These are phyloP conservation scores for Backusella psychrophila DNA, from an alignment of 192 early-diverging fungal species.

Conservation along the genomic window DNA sequence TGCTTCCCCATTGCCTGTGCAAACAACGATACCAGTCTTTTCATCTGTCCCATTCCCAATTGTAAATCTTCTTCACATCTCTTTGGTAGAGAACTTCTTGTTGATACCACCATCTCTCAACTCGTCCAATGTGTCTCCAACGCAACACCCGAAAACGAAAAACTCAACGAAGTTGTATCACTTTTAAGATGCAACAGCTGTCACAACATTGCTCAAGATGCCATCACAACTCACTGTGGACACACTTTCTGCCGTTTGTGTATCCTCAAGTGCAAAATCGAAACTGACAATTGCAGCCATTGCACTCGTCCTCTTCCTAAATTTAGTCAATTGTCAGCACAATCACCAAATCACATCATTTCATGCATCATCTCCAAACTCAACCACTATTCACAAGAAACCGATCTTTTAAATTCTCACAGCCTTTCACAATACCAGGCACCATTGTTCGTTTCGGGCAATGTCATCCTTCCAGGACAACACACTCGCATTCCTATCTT, in stretches of 20 bases:
- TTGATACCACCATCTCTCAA: not conserved
- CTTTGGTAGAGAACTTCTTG: not conserved
- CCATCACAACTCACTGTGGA: slow-evolving; percentile 12
- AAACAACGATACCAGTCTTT: not conserved
- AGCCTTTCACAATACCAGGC: not conserved
- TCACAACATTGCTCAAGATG: not conserved
- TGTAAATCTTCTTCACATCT: slow-evolving; percentile 6
- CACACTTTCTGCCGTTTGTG: slow-evolving; percentile 12
- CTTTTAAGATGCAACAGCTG: slow-evolving; percentile 2
- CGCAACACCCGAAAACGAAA: not conserved
- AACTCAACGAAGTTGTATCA: not conserved
- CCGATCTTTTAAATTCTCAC: not conserved
- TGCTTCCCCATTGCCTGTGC: not conserved
- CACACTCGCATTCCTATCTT: not conserved
- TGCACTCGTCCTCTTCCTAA: slow-evolving; percentile 11
- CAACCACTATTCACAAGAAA: not conserved
- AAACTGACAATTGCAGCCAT: not conserved
- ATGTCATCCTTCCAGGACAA: slow-evolving; percentile 4
- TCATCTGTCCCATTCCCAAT: not conserved
- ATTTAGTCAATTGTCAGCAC: not conserved
- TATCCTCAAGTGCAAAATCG: not conserved
- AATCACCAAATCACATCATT: slow-evolving; percentile 5
- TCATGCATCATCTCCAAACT: not conserved
- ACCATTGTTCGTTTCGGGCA: not conserved
- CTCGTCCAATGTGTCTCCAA: not conserved